Conservation (phyloP, 495 filamentous ascomycete genomes). For the Tuber microsphaerosporum region DNA sequence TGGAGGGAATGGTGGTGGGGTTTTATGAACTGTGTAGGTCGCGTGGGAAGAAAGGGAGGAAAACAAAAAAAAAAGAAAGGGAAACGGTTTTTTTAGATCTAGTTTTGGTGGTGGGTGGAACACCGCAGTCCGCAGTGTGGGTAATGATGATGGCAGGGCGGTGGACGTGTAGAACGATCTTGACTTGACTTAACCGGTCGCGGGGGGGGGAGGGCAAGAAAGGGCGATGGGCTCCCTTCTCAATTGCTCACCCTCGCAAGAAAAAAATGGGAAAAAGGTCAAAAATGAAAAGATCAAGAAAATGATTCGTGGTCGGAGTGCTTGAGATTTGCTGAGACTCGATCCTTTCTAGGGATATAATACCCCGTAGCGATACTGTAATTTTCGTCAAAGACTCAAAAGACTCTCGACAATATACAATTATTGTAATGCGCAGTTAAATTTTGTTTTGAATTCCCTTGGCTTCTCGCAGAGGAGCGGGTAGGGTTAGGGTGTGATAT, state of each 20-base stretch:
- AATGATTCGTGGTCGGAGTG: neutral
- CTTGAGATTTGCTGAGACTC: neutral
- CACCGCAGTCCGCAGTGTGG: neutral
- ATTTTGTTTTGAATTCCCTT: slow-evolving; percentile 4
- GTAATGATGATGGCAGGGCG: neutral
- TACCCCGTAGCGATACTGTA: neutral
- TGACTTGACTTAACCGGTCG: neutral
- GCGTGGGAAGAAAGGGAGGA: neutral
- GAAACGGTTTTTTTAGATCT: neutral
- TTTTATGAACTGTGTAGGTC: neutral
- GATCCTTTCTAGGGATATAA: neutral
- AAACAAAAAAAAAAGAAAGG: neutral
- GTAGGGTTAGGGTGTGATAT: neutral
- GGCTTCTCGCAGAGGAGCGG: neutral
- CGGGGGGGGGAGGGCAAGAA: neutral
- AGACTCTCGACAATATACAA: neutral
- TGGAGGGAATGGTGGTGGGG: neutral
- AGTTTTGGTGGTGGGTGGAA: neutral
- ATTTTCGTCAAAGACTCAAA: neutral
- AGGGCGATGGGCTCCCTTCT: neutral
- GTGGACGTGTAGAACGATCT: neutral
- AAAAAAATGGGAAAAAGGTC: neutral
- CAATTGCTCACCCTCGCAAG: neutral
- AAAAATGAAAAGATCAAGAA: neutral
- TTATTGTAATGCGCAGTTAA: neutral